Evolutionary conservation across 371 early-diverging fungal species (phyloP), one percentile per base, ranked within the genome.

Genomic region (Gilbertella persicaria): DNA sequence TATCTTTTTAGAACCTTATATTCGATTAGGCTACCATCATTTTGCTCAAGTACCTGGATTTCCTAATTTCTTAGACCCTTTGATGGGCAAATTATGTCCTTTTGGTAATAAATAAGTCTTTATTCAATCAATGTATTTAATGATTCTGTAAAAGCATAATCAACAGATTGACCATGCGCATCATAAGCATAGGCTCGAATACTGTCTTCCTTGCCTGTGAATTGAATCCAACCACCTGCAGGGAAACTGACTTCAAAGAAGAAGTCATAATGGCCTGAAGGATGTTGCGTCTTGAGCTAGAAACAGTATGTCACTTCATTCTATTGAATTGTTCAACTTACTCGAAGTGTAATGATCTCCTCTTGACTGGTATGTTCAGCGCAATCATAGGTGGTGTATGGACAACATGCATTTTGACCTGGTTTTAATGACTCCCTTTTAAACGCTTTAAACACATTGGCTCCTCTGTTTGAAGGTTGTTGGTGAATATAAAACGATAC

Each of bases 1-100:
- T 2, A 41, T 73, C 3, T 73, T 73, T 43, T 47, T 64, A 3
- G 67, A 64, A 17, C 69, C 73, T 2, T 73, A 58, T 49, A 17
- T 69, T 19, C 64, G 67, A 0, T 49, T 64, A n/a, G 65, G 60
- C 1, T 53, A 67, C 8, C 69, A 73, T 26, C 17, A 33, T 3
- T 50, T 56, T 17, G 61, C 64, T 0, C 50, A 52, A 20, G 55
- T 72, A 9, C 72, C 72, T 50, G 60, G 55, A 9, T 72, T 62
- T 23, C 72, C 72, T 1, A 50, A 55, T n/a, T 53, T 64, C 19
- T 49, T 67, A 46, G 71, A 71, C 33, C 26, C 53, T 29, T 40
- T 49, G 16, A 37, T 71, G 4, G 45, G 37, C 8, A 9, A 16
- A 8, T 29, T 71, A 14, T 71, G 71, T 30, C 71, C 71, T 16